Evolutionary conservation across 345 rosid species (phyloP).

Genomic region (Lepidium didymum): DNA sequence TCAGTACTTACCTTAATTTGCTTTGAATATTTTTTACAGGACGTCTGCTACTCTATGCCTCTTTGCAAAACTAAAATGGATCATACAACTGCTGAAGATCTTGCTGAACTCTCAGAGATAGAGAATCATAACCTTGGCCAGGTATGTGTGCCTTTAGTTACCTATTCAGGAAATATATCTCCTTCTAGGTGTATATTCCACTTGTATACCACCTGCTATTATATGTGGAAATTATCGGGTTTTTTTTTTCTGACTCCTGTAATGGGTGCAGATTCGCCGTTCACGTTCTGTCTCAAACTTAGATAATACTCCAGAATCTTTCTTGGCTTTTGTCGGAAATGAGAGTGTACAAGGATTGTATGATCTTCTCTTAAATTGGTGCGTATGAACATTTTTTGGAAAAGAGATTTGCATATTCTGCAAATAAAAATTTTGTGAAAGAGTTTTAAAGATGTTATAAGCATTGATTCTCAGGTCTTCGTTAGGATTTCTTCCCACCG

Average conservation of each 20-base stretch:
- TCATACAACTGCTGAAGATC: constrained; percentile 69
- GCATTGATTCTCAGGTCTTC: constrained; percentile 44
- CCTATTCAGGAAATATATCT: not conserved
- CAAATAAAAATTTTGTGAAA: not conserved
- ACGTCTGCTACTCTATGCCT: constrained; percentile 85
- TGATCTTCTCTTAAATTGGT: constrained; percentile 90
- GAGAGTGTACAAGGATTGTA: constrained; percentile 64
- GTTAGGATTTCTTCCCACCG: constrained; percentile 52
- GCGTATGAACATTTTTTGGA: not conserved
- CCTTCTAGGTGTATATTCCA: not conserved
- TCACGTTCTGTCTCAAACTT: constrained; percentile 45
- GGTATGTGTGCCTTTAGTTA: constrained; percentile 40
- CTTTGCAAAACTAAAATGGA: constrained; percentile 83
- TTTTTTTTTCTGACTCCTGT: constrained; percentile 19
- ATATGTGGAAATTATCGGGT: not conserved
- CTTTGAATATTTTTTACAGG: constrained; percentile 37
- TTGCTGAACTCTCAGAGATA: constrained; percentile 88
- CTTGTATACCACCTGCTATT: not conserved
- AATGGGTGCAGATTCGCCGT: constrained; percentile 57
- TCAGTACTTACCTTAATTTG: not conserved
- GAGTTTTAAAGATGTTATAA: not conserved
- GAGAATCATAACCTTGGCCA: constrained; percentile 92
- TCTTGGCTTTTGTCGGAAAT: constrained; percentile 66
- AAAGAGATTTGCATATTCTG: not conserved
- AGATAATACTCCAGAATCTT: constrained; percentile 81